Percentiles rank a stretch among this genome's conserved stretches.
phyloP scores from a whole-genome alignment of 805 yeast genomes.

The Ogataea nitratoaversa region DNA sequence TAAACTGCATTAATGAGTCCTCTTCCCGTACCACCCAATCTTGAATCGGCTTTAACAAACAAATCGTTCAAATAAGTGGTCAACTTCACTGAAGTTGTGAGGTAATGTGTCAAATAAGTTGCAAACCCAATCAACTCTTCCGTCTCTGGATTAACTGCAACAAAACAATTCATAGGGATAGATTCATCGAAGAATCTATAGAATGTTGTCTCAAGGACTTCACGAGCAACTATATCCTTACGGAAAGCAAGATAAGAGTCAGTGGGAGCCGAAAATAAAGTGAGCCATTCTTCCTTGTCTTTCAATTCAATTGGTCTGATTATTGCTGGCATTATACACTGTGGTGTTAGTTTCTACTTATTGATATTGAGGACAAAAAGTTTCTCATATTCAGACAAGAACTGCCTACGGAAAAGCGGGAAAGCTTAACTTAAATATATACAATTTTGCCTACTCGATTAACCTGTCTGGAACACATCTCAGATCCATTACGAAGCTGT shows the following conservation, averaged over 20 bases:
- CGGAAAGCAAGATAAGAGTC: conserved; percentile 41
- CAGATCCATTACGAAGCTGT: too few relatives aligned
- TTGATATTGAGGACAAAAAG: too few relatives aligned
- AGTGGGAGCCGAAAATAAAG: conserved; percentile 36
- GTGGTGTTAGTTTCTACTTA: background rate
- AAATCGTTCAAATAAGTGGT: conserved; percentile 46
- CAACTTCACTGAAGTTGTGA: conserved; percentile 45
- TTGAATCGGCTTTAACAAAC: conserved; percentile 36
- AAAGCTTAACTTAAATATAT: too few relatives aligned
- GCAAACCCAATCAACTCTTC: conserved; percentile 44
- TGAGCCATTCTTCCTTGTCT: conserved; percentile 41
- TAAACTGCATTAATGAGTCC: conserved; percentile 44
- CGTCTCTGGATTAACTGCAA: conserved; percentile 35
- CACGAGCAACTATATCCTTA: conserved; percentile 32
- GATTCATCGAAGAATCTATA: conserved; percentile 38
- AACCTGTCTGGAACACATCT: too few relatives aligned
- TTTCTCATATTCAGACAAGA: too few relatives aligned
- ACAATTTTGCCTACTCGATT: too few relatives aligned
- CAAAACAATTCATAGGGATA: conserved; percentile 42
- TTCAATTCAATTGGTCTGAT: conserved; percentile 37
- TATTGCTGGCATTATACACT: conserved; percentile 6
- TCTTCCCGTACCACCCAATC: conserved; percentile 45
- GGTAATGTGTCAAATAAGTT: conserved; percentile 41
- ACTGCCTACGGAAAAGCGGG: too few relatives aligned
- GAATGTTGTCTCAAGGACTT: conserved; percentile 38